Conservation (phyloP, 768 basidiomycete genomes). For the Pleurotus sapidus region DNA sequence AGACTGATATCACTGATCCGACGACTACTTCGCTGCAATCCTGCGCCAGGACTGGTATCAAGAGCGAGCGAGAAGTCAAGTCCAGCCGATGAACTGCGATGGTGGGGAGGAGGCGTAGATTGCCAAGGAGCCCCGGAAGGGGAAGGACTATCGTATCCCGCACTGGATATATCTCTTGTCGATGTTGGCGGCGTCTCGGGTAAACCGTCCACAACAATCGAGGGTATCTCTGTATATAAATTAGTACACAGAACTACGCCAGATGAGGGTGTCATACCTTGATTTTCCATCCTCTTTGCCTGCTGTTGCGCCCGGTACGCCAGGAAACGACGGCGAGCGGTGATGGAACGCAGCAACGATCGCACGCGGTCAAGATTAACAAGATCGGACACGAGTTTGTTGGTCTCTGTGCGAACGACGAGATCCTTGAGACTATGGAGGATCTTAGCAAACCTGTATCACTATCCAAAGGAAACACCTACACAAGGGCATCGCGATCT, state of each 20-base stretch:
- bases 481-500: conserved; percentile 87
- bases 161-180: conserved; percentile 56
- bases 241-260: not conserved
- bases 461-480: conserved; percentile 26
- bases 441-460: not conserved
- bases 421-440: conserved; percentile 73
- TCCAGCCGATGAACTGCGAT: conserved; percentile 28
- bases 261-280: conserved; percentile 27
- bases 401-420: conserved; percentile 70
- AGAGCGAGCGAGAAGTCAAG: conserved; percentile 46
- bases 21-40: conserved; percentile 52
- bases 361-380: conserved; percentile 85
- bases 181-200: conserved; percentile 50
- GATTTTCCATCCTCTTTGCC: conserved; percentile 32
- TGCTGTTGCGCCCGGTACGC: conserved; percentile 41
- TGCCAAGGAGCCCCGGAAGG: conserved; percentile 20
- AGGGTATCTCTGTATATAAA: conserved; percentile 54
- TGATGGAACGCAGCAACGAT: conserved; percentile 75
- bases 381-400: conserved; percentile 76
- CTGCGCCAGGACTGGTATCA: conserved; percentile 38
- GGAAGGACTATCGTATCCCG: conserved; percentile 26
- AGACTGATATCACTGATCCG: conserved; percentile 59
- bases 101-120: conserved; percentile 34
- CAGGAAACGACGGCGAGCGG: conserved; percentile 67
- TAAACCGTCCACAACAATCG: conserved; percentile 63